A percentile compares a stretch with the other conserved stretches of the same genome.
Conservation (phyloP, 1,284 basidiomycete genomes). For the Somion occarium region DNA sequence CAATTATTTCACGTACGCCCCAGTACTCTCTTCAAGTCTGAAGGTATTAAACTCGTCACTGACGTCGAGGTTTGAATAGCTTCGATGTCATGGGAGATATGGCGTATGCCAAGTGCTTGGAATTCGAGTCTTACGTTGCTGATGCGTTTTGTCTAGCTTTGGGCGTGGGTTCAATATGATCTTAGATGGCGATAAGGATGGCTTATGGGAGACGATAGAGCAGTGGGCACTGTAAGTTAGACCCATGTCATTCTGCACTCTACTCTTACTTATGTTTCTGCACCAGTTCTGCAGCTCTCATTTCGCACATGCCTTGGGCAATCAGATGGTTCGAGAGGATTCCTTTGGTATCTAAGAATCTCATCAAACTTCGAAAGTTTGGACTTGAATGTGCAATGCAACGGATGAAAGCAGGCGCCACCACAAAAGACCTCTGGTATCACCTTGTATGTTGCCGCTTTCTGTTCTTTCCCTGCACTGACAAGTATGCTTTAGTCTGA, state of each 20-base stretch:
- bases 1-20: constrained; percentile 5
- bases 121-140: neutral
- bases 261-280: neutral
- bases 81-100: constrained; percentile 10
- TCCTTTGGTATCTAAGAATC: neutral
- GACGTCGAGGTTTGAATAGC: too few relatives aligned
- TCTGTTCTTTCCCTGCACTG: neutral
- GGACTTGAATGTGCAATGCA: neutral
- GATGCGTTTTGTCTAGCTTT: constrained; percentile 1
- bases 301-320: constrained; percentile 7
- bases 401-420: neutral
- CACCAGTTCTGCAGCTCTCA: neutral
- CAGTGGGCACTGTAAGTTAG: constrained; percentile 8
- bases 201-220: constrained; percentile 3
- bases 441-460: neutral
- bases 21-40: neutral
- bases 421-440: neutral
- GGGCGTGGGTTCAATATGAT: constrained; percentile 6
- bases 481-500: constrained; percentile 2
- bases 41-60: neutral
- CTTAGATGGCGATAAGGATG: constrained; percentile 5
- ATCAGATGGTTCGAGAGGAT: constrained; percentile 9
- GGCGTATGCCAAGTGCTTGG: constrained; percentile 1
- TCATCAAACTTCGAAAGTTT: neutral
- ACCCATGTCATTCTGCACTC: neutral